Percentiles rank a stretch among this genome's conserved stretches.
Conservation (phyloP, 2,329 filamentous ascomycete genomes). For the Phaeophleospora eucalypticola region DNA sequence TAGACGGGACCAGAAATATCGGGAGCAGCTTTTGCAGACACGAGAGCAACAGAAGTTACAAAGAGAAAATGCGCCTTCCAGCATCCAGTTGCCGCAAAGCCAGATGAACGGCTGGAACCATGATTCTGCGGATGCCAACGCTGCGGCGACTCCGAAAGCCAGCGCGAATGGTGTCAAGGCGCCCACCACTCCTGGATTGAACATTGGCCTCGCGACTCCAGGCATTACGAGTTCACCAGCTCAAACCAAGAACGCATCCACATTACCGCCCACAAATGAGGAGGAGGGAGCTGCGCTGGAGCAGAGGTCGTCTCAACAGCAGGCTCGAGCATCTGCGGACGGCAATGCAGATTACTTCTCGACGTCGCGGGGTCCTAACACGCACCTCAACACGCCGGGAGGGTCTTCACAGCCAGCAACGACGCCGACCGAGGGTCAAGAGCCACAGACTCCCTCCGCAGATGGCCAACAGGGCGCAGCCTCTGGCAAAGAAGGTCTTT, state of each 20-base stretch:
- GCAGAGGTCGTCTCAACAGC: slow-evolving; percentile 53
- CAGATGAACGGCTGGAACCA: slow-evolving; percentile 42
- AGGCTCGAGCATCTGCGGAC: slow-evolving; percentile 56
- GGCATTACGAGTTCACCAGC: slow-evolving; percentile 33
- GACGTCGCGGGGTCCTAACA: slow-evolving; percentile 50
- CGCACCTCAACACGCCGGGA: slow-evolving; percentile 31
- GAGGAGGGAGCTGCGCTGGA: slow-evolving; percentile 48
- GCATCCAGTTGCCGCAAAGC: slow-evolving; percentile 53
- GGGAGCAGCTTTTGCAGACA: slow-evolving; percentile 63
- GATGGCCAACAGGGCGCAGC: slow-evolving; percentile 51
- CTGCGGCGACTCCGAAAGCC: slow-evolving; percentile 53
- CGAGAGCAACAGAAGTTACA: slow-evolving; percentile 55
- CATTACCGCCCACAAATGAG: slow-evolving; percentile 33
- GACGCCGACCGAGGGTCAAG: slow-evolving; percentile 30
- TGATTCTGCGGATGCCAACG: slow-evolving; percentile 39
- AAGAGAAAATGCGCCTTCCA: slow-evolving; percentile 56
- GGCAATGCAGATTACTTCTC: slow-evolving; percentile 73
- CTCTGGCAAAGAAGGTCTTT: slow-evolving; percentile 51
- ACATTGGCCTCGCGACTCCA: slow-evolving; percentile 59
- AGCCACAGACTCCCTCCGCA: slow-evolving; percentile 36
- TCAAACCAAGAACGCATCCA: slow-evolving; percentile 31
- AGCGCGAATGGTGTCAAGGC: slow-evolving; percentile 59
- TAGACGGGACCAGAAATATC: slow-evolving; percentile 68
- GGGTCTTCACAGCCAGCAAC: slow-evolving; percentile 24
- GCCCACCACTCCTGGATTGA: slow-evolving; percentile 68